A percentile compares a stretch with the other conserved stretches of the same genome.
phyloP scores from a whole-genome alignment of 2,329 filamentous ascomycete genomes.

The Truncatella angustata region DNA sequence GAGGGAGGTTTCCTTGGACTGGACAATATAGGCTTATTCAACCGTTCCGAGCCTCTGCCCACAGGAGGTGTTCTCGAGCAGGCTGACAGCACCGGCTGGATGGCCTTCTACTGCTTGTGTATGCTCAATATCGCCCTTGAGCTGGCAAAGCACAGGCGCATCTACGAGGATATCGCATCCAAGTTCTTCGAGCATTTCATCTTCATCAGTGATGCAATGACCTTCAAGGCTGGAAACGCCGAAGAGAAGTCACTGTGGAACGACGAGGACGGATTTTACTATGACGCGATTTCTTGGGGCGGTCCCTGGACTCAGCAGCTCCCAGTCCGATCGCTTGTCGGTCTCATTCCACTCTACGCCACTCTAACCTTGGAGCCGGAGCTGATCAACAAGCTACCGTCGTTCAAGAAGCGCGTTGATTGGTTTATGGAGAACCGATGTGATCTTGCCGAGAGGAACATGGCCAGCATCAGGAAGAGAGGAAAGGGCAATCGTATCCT shows the following conservation, averaged over 20 bases:
- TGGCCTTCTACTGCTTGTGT: constrained; percentile 94
- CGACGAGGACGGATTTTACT: constrained; percentile 95
- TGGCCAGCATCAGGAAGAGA: constrained; percentile 86
- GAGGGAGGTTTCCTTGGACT: constrained; percentile 93
- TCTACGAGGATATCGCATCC: constrained; percentile 93
- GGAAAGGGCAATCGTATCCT: constrained; percentile 88
- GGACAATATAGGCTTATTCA: constrained; percentile 97
- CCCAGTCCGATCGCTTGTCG: constrained; percentile 87
- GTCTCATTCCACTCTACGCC: constrained; percentile 89
- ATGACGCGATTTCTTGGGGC: constrained; percentile 95
- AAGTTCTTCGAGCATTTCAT: constrained; percentile 99
- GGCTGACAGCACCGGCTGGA: constrained; percentile 97
- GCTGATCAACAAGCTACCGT: constrained; percentile 85
- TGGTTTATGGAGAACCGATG: constrained; percentile 91
- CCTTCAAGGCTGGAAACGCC: constrained; percentile 67
- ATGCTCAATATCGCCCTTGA: constrained; percentile 98
- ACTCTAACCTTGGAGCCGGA: constrained; percentile 92
- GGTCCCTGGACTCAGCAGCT: constrained; percentile 92
- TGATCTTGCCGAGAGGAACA: constrained; percentile 88
- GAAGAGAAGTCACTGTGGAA: constrained; percentile 90
- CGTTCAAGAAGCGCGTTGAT: constrained; percentile 87
- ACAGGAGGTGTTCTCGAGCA: constrained; percentile 93
- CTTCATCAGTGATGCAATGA: constrained; percentile 97
- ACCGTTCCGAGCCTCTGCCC: constrained; percentile 89
- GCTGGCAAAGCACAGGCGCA: constrained; percentile 89